These are phyloP conservation scores for Mortierella sp. DNA, from an alignment of 371 early-diverging fungal genomes.

Conservation along the genomic window DNA sequence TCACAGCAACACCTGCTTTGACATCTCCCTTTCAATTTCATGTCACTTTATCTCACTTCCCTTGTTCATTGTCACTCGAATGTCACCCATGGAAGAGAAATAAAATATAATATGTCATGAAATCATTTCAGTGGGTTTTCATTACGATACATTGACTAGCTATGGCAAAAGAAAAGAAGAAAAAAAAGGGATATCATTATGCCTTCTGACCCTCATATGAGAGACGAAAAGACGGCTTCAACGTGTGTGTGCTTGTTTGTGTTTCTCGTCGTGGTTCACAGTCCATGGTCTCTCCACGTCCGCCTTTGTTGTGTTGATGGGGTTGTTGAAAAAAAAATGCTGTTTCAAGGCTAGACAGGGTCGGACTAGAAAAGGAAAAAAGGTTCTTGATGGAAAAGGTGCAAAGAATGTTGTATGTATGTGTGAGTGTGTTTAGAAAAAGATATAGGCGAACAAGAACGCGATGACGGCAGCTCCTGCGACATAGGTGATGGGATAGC, in stretches of 20 bases:
- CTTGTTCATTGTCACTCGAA: background rate
- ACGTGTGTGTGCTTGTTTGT: conserved; percentile 6
- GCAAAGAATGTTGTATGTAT: background rate
- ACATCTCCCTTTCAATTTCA: background rate
- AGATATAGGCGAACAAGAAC: conserved; percentile 65
- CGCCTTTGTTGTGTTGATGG: background rate
- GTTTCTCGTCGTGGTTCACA: conserved; percentile 3
- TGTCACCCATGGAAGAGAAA: background rate
- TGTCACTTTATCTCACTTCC: conserved; percentile 1
- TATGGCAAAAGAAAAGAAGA: background rate
- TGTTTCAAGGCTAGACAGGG: background rate
- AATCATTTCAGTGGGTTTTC: background rate
- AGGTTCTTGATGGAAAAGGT: background rate
- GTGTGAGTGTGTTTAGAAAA: conserved; percentile 58
- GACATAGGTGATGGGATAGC: conserved; percentile 66
- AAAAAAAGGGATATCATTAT: conserved; percentile 12
- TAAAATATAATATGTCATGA: background rate
- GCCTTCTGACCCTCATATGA: background rate
- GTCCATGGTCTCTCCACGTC: background rate
- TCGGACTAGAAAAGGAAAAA: background rate
- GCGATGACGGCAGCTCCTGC: conserved; percentile 59
- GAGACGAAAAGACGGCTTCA: background rate
- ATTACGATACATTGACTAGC: background rate
- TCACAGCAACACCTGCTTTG: background rate
- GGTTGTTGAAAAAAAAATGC: too few relatives aligned